Evolutionary conservation across 345 rosid genomes (phyloP).

Genomic region (Salix purpurea): DNA sequence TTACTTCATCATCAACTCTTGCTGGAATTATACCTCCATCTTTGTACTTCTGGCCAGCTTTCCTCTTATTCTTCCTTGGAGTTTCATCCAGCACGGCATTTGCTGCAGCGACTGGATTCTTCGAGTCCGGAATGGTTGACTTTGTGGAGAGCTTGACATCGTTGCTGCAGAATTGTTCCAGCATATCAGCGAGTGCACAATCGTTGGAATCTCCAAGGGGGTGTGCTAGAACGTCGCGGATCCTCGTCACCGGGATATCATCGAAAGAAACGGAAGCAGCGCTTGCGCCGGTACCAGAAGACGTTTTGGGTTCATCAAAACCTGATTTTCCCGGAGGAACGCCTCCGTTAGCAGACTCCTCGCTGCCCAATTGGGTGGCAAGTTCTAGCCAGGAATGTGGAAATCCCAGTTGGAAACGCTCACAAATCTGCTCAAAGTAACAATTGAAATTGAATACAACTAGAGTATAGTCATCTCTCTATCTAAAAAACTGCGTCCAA

Average conservation of each 20-base stretch:
- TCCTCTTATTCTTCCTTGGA: slow-evolving; percentile 6
- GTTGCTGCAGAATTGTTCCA: slow-evolving; percentile 6
- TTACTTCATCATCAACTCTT: not conserved
- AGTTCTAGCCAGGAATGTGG: slow-evolving; percentile 45
- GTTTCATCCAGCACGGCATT: not conserved
- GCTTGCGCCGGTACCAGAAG: slow-evolving; percentile 6
- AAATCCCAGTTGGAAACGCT: slow-evolving; percentile 43
- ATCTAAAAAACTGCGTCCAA: not conserved
- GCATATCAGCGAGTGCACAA: slow-evolving; percentile 14
- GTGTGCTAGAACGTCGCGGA: slow-evolving; percentile 31
- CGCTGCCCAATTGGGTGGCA: slow-evolving; percentile 9
- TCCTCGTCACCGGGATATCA: slow-evolving; percentile 25
- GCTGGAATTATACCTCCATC: not conserved
- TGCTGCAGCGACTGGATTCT: not conserved
- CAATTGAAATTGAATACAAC: not conserved
- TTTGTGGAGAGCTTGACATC: not conserved
- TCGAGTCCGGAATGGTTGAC: not conserved
- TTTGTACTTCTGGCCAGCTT: slow-evolving; percentile 1
- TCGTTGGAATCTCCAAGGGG: slow-evolving; percentile 15
- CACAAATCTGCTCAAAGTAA: slow-evolving; percentile 37
- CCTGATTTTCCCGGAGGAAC: not conserved
- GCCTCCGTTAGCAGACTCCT: slow-evolving; percentile 13
- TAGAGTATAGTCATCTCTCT: not conserved
- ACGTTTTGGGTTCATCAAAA: not conserved
- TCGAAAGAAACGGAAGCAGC: slow-evolving; percentile 22